Evolutionary conservation across 306 rosid species (phyloP).

Genomic region (Dalbergia cultrata): DNA sequence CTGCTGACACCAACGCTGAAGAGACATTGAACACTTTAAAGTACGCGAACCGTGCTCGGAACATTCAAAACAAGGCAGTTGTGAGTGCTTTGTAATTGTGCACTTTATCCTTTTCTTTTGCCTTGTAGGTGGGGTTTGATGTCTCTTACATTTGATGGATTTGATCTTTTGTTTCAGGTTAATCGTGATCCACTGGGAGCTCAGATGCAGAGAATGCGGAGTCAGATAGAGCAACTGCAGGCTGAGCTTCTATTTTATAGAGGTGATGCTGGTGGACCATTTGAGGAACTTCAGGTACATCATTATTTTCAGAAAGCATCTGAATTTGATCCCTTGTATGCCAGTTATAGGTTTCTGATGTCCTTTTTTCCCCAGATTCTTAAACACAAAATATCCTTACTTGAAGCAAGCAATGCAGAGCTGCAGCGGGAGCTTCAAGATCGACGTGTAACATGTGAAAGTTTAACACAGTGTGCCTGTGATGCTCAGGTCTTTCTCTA

Average conservation of each 20-base stretch:
- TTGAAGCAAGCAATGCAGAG: slow-evolving; percentile 87
- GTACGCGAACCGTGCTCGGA: slow-evolving; percentile 99
- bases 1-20: slow-evolving; percentile 98
- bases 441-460: slow-evolving; percentile 48
- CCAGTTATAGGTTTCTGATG: slow-evolving; percentile 33
- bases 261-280: slow-evolving; percentile 77
- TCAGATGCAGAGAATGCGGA: slow-evolving; percentile 79
- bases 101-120: slow-evolving; percentile 21
- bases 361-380: slow-evolving; percentile 65
- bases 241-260: slow-evolving; percentile 82
- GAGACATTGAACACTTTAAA: slow-evolving; percentile 96
- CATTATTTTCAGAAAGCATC: slow-evolving; percentile 1
- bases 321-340: slow-evolving; percentile 24
- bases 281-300: slow-evolving; percentile 87
- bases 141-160: slow-evolving; percentile 29
- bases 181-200: slow-evolving; percentile 93
- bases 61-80: slow-evolving; percentile 94
- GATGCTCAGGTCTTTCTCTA: slow-evolving; percentile 52
- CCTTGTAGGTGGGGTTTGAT: not conserved
- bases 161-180: slow-evolving; percentile 57
- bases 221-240: slow-evolving; percentile 93
- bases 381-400: slow-evolving; percentile 87
- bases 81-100: slow-evolving; percentile 60
- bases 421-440: slow-evolving; percentile 72
- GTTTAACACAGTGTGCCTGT: slow-evolving; percentile 51